phyloP scores from a whole-genome alignment of 768 basidiomycete species.

The Boletus reticulatus region DNA sequence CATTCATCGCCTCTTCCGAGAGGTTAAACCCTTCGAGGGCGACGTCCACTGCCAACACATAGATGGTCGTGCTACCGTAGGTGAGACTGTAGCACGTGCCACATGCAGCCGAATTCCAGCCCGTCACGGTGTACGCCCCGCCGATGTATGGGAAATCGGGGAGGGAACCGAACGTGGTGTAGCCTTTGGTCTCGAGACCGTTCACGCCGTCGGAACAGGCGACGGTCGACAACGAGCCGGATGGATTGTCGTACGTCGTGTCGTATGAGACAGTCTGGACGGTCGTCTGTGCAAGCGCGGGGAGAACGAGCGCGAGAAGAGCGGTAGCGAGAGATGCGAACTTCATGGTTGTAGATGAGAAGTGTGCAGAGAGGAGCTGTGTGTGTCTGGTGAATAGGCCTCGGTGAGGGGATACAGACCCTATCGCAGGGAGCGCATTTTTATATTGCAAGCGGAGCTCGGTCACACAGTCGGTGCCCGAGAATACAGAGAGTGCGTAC shows the following conservation, averaged over 20 bases:
- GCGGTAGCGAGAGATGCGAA: constrained; percentile 12
- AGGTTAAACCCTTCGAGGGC: constrained; percentile 39
- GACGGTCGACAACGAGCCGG: constrained; percentile 16
- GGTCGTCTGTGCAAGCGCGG: constrained; percentile 15
- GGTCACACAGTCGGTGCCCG: not conserved
- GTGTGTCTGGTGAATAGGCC: too few species aligned
- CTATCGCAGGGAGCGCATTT: constrained; percentile 4
- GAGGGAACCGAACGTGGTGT: constrained; percentile 32
- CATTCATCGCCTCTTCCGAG: constrained; percentile 52
- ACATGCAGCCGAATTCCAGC: constrained; percentile 30
- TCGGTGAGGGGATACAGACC: not conserved
- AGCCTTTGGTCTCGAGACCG: constrained; percentile 32
- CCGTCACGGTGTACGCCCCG: constrained; percentile 31
- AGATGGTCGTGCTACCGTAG: constrained; percentile 18
- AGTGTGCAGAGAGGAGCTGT: not conserved
- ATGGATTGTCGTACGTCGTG: constrained; percentile 29
- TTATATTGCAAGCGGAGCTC: constrained; percentile 1
- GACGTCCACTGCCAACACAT: constrained; percentile 30
- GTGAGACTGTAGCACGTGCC: constrained; percentile 35
- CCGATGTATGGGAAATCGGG: constrained; percentile 34
- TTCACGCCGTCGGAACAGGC: constrained; percentile 35
- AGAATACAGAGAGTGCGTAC: not conserved
- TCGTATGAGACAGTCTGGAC: constrained; percentile 29
- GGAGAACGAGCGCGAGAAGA: constrained; percentile 13
- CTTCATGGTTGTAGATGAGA: constrained; percentile 21